Evolutionary conservation across 257 asterid genomes (phyloP).

Genomic region (Linderniella brevidens): DNA sequence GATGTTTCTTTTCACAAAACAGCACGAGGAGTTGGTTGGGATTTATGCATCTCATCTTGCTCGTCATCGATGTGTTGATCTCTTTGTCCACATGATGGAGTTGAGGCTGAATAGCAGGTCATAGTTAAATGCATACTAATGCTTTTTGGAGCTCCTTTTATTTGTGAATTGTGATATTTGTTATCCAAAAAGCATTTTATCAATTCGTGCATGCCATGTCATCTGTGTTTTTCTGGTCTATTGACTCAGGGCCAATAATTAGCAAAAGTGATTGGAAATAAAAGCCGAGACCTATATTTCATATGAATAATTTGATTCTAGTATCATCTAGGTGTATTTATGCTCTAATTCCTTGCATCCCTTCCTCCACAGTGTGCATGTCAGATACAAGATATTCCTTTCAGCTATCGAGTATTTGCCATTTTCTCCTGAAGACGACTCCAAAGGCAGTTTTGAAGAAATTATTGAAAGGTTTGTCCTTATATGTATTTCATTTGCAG

Average conservation of each 20-base stretch:
- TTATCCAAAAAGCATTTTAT: too few species aligned
- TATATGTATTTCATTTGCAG: not conserved
- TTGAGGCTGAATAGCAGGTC: constrained; percentile 95
- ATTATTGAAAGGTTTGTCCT: constrained; percentile 63
- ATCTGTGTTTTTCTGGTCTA: too few species aligned
- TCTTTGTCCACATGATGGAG: constrained; percentile 98
- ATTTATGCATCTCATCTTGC: constrained; percentile 95
- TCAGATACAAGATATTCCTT: constrained; percentile 74
- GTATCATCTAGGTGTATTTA: not conserved
- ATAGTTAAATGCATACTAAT: not conserved
- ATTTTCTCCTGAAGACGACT: constrained; percentile 50
- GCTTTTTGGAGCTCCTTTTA: too few species aligned
- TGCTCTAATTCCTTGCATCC: constrained; percentile 12
- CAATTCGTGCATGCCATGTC: too few species aligned
- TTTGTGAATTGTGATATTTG: too few species aligned
- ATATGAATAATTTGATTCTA: not conserved
- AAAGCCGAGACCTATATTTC: not conserved
- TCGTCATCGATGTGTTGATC: constrained; percentile 86
- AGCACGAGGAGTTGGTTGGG: constrained; percentile 92
- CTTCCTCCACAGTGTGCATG: constrained; percentile 49
- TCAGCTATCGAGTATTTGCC: constrained; percentile 85
- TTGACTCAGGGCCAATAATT: too few species aligned
- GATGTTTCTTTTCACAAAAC: constrained; percentile 77
- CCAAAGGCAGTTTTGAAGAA: constrained; percentile 86
- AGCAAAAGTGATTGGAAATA: constrained; percentile 6